Conservation (phyloP, 2,329 filamentous ascomycete genomes). For the Fusarium setosum region DNA sequence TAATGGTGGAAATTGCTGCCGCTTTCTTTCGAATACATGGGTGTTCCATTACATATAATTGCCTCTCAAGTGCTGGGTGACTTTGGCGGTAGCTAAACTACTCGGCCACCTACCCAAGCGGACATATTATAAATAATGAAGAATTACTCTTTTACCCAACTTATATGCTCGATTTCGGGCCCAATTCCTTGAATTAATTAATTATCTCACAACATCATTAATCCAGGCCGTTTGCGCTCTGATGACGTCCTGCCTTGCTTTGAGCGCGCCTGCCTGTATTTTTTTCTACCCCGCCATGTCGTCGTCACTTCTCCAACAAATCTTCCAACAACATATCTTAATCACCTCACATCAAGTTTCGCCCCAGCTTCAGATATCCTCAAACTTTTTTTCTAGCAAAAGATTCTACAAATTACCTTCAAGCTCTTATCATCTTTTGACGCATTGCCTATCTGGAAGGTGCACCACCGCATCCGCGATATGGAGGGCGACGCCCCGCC, state of each 20-base stretch:
- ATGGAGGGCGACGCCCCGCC: constrained; percentile 40
- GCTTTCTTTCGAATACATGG: no score
- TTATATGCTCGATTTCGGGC: no score
- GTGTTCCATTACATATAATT: no score
- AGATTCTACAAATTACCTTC: neutral
- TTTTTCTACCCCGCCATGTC: constrained; percentile 24
- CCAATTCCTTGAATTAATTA: neutral
- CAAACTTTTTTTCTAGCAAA: neutral
- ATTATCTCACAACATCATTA: constrained; percentile 14
- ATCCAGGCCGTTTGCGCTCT: neutral
- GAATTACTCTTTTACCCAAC: no score
- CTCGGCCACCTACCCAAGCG: no score
- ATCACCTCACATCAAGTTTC: neutral
- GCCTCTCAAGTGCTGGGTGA: no score
- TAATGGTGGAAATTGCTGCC: no score
- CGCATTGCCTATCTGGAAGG: neutral
- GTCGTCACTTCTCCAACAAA: neutral
- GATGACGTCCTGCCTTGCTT: constrained; percentile 21
- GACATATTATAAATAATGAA: no score
- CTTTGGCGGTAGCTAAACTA: no score
- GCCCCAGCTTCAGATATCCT: neutral
- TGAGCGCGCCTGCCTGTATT: constrained; percentile 6
- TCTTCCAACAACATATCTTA: constrained; percentile 5
- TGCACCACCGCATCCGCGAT: constrained; percentile 3
- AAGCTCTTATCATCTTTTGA: neutral